Conservation (phyloP, 1,284 basidiomycete species). For the Fomitopsis pinicola region DNA sequence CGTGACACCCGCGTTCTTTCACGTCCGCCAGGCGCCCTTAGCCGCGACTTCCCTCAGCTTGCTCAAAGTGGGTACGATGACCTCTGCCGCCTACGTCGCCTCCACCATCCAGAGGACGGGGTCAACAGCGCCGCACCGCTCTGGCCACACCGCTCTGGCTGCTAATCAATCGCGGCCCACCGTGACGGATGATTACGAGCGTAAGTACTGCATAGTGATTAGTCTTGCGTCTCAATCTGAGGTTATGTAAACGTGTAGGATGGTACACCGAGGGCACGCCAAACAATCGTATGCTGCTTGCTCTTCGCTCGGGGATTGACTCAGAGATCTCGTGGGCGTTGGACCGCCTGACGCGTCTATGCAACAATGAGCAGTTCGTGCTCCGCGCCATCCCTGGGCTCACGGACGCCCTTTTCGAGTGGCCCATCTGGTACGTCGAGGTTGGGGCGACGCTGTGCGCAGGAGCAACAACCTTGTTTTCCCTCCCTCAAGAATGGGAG, state of each 20-base stretch:
- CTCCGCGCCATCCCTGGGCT: conserved; percentile 69
- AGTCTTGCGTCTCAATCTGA: background rate
- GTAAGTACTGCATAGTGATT: conserved; percentile 35
- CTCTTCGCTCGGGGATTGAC: conserved; percentile 72
- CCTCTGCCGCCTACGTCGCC: background rate
- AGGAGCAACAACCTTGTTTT: conserved; percentile 47
- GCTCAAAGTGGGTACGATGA: background rate
- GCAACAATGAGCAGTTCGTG: conserved; percentile 68
- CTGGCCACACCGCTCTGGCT: conserved; percentile 12
- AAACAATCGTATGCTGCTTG: conserved; percentile 78
- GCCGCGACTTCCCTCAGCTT: background rate
- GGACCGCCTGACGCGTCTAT: conserved; percentile 72
- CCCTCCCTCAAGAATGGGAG: conserved; percentile 43
- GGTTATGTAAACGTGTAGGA: conserved; percentile 37
- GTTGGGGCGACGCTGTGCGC: conserved; percentile 44
- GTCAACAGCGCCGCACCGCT: conserved; percentile 11
- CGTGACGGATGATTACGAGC: conserved; percentile 71
- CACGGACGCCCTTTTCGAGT: conserved; percentile 74
- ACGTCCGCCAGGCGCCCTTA: background rate
- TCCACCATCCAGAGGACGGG: conserved; percentile 5
- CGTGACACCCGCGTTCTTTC: background rate
- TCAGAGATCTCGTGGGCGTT: conserved; percentile 79
- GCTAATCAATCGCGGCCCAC: conserved; percentile 33
- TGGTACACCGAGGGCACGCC: conserved; percentile 74
- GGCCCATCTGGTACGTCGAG: conserved; percentile 72